A percentile compares a stretch with the other conserved stretches of the same genome.
Evolutionary conservation across 345 rosid genomes (phyloP).

Genomic region (Mallotus nudiflorus): DNA sequence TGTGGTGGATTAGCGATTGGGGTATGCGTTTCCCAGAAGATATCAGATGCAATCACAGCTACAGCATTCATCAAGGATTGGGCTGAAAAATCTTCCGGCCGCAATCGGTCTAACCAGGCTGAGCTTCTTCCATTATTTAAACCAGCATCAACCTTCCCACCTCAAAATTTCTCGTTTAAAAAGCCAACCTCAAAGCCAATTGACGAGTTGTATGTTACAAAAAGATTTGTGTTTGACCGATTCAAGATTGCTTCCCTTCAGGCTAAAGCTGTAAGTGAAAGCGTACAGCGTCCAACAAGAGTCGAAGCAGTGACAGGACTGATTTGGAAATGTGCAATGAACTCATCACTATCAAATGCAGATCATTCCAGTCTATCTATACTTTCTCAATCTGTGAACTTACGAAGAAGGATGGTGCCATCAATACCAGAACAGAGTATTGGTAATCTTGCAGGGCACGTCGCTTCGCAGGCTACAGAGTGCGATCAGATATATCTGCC

Average conservation of each 20-base stretch:
- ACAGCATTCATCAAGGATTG: conserved; percentile 13
- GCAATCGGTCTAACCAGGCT: not conserved
- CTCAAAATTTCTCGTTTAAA: not conserved
- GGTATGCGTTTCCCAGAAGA: conserved; percentile 17
- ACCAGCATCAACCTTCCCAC: conserved; percentile 8
- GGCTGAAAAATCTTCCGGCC: too few relatives aligned
- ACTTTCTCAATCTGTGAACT: conserved; percentile 17
- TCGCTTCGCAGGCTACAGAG: conserved; percentile 12
- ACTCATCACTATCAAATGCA: conserved; percentile 10
- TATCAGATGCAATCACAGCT: conserved; percentile 12
- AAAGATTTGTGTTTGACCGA: conserved; percentile 19
- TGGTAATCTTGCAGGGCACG: conserved; percentile 21
- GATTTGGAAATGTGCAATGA: conserved; percentile 30
- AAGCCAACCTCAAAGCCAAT: not conserved
- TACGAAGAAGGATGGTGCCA: conserved; percentile 5
- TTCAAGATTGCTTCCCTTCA: conserved; percentile 10
- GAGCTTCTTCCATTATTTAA: not conserved
- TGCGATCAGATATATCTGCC: conserved; percentile 19
- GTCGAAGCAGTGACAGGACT: conserved; percentile 26
- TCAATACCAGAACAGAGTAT: conserved; percentile 3
- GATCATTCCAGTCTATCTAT: not conserved
- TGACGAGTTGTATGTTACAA: not conserved
- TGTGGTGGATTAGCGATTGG: conserved; percentile 23
- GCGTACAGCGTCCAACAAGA: conserved; percentile 18
- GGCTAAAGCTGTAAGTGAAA: conserved; percentile 14